phyloP scores from a whole-genome alignment of 2,329 filamentous ascomycete species.

The Camptophora hylomeconis region DNA sequence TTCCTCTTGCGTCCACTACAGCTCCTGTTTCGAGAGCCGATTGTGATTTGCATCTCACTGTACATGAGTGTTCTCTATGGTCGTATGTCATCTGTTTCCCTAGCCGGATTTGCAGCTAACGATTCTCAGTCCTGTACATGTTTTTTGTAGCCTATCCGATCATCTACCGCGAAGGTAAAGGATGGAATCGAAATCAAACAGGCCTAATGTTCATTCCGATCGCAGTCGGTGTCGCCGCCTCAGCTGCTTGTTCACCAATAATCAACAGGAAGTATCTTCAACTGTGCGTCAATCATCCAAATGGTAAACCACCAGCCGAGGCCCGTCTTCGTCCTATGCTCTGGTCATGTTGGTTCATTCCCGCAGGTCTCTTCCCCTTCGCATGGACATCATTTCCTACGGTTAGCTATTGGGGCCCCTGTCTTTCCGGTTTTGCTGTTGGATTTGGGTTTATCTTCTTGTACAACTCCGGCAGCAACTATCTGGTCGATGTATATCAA shows the following conservation, averaged over 20 bases:
- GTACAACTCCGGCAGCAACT: slow-evolving; percentile 68
- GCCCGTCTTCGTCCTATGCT: slow-evolving; percentile 72
- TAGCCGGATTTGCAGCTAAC: slow-evolving; percentile 43
- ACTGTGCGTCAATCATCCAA: slow-evolving; percentile 43
- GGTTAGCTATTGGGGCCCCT: slow-evolving; percentile 38
- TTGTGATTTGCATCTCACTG: slow-evolving; percentile 68
- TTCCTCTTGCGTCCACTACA: slow-evolving; percentile 76
- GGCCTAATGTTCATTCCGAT: slow-evolving; percentile 81
- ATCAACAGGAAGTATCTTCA: slow-evolving; percentile 73
- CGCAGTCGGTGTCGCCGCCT: slow-evolving; percentile 63
- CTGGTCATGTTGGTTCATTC: slow-evolving; percentile 60
- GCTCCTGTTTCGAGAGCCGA: slow-evolving; percentile 70
- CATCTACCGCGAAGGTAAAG: slow-evolving; percentile 68
- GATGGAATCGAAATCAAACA: slow-evolving; percentile 58
- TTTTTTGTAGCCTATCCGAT: slow-evolving; percentile 42
- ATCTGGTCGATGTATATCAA: slow-evolving; percentile 70
- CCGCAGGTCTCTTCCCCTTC: slow-evolving; percentile 53
- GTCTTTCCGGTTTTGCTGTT: slow-evolving; percentile 56
- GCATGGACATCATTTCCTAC: slow-evolving; percentile 52
- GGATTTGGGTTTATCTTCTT: slow-evolving; percentile 76
- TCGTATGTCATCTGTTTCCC: slow-evolving; percentile 51
- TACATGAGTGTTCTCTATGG: slow-evolving; percentile 72
- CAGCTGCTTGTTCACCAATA: slow-evolving; percentile 53
- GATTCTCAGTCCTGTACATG: slow-evolving; percentile 43
- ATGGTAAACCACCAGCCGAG: slow-evolving; percentile 65